Conservation (phyloP, 176 grass and related monocot genomes). For the Pontederia crassipes region DNA sequence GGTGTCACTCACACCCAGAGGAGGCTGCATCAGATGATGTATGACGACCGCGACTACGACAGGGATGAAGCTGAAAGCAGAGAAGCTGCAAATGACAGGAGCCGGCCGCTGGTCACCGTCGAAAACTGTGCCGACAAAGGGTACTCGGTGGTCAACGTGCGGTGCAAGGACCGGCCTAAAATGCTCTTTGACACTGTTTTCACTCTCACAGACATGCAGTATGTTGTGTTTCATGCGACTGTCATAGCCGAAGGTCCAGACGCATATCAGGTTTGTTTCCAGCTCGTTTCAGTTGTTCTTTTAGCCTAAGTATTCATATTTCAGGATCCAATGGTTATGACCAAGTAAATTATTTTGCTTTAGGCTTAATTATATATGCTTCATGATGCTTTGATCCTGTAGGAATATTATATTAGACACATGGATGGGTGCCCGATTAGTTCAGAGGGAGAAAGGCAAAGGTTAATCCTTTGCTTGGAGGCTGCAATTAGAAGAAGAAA, state of each 20-base stretch:
- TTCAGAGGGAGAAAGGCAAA: slow-evolving; percentile 21
- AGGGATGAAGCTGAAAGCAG: not conserved
- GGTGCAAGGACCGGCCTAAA: slow-evolving; percentile 18
- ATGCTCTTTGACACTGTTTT: slow-evolving; percentile 17
- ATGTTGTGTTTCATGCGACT: slow-evolving; percentile 22
- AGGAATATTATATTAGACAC: slow-evolving; percentile 27
- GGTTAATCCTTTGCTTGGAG: slow-evolving; percentile 25
- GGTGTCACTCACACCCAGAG: slow-evolving; percentile 15
- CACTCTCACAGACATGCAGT: slow-evolving; percentile 24
- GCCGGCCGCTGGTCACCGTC: not conserved
- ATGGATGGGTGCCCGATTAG: slow-evolving; percentile 15
- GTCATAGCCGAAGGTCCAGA: slow-evolving; percentile 23
- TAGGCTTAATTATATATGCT: not conserved
- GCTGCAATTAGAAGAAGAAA: slow-evolving; percentile 26
- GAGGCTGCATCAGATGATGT: slow-evolving; percentile 25
- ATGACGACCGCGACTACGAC: slow-evolving; percentile 19
- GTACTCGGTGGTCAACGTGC: slow-evolving; percentile 18
- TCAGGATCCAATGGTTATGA: no score
- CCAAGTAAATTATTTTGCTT: no score
- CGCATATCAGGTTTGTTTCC: slow-evolving; percentile 22
- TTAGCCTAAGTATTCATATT: no score
- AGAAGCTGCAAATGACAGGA: not conserved
- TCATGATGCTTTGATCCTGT: not conserved
- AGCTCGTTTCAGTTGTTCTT: not conserved
- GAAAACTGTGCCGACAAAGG: slow-evolving; percentile 23